A percentile compares a stretch with the other conserved stretches of the same genome.
Conservation (phyloP, 164 flowering plant genomes). For the Stephania cephalantha region DNA sequence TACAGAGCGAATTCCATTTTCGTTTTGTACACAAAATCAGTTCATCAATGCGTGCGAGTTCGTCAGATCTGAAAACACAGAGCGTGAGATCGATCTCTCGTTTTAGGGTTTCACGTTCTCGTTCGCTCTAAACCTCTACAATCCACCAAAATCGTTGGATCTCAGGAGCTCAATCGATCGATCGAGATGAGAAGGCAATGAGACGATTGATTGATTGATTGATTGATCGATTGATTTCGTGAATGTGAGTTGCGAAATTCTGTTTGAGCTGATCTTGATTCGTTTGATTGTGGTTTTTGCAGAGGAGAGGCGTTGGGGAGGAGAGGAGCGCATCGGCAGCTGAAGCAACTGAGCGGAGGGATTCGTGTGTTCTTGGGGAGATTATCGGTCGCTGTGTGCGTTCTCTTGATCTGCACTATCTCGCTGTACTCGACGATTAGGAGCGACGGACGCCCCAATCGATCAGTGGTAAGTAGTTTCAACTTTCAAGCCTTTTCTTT, state of each 20-base stretch:
- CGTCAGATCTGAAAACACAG: neutral
- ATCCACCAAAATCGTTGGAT: neutral
- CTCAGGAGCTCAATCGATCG: neutral
- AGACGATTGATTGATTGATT: no score
- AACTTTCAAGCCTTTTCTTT: neutral
- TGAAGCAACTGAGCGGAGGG: conserved; percentile 29
- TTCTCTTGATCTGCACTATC: conserved; percentile 34
- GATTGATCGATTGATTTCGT: neutral
- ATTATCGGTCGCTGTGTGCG: conserved; percentile 26
- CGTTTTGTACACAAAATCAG: neutral
- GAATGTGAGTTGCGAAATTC: neutral
- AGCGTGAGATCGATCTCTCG: neutral
- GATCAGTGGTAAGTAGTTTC: conserved; percentile 19
- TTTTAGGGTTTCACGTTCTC: neutral
- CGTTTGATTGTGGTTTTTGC: neutral
- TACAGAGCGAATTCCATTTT: no score
- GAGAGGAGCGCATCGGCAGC: conserved; percentile 30
- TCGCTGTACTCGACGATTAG: conserved; percentile 27
- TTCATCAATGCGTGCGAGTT: neutral
- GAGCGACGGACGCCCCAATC: conserved; percentile 2
- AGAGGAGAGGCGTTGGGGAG: conserved; percentile 15
- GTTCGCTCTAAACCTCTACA: neutral
- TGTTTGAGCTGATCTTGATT: neutral
- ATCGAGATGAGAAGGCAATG: neutral
- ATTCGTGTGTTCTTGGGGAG: conserved; percentile 23